Conservation (phyloP, 2,329 filamentous ascomycete species). For the Sporothrix brasiliensis region DNA sequence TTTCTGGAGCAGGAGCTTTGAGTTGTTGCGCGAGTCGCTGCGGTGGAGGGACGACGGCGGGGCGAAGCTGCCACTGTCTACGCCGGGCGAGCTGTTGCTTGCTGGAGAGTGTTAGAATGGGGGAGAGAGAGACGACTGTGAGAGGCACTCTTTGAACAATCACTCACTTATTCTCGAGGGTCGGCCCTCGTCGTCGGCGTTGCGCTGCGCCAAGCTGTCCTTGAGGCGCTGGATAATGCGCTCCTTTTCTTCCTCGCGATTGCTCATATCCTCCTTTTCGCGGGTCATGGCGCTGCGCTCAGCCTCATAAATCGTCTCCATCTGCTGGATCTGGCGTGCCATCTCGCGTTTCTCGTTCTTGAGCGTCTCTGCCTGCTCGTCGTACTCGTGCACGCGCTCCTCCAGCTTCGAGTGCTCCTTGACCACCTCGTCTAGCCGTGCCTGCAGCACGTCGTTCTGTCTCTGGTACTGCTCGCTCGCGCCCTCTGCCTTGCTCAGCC, state of each 20-base stretch:
- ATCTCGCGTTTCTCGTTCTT: constrained; percentile 84
- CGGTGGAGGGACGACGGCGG: constrained; percentile 81
- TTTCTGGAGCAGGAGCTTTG: constrained; percentile 88
- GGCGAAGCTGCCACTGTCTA: constrained; percentile 80
- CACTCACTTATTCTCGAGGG: constrained; percentile 59
- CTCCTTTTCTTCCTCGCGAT: constrained; percentile 88
- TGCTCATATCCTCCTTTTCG: constrained; percentile 86
- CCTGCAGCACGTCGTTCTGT: constrained; percentile 81
- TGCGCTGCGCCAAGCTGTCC: constrained; percentile 77
- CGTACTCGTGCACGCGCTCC: constrained; percentile 82
- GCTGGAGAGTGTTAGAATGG: constrained; percentile 36
- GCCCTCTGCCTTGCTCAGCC: constrained; percentile 77
- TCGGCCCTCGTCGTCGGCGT: constrained; percentile 62
- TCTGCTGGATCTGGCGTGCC: constrained; percentile 80
- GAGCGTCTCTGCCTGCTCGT: constrained; percentile 78
- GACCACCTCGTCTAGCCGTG: constrained; percentile 82
- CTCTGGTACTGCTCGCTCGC: constrained; percentile 78
- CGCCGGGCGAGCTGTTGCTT: constrained; percentile 64
- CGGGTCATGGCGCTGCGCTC: constrained; percentile 85
- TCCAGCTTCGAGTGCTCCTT: constrained; percentile 83
- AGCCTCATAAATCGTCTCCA: constrained; percentile 89
- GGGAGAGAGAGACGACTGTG: background rate
- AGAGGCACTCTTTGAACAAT: too few relatives aligned
- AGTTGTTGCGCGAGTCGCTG: constrained; percentile 86
- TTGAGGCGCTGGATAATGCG: constrained; percentile 87